Evolutionary conservation across 176 grass and related monocot species (phyloP).

Genomic region (Avena eriantha): DNA sequence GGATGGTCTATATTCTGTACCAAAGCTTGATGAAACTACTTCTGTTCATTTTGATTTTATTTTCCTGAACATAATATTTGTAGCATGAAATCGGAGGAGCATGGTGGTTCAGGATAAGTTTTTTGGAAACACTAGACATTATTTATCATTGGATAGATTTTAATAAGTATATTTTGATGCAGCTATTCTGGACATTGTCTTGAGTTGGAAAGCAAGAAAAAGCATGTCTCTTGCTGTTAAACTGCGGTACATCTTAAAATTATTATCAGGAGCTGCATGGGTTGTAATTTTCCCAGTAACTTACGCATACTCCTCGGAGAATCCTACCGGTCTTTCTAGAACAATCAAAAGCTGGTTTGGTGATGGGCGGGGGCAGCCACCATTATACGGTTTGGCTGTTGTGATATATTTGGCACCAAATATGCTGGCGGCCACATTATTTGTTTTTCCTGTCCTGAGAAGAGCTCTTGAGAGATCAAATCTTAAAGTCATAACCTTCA

Average conservation of each 20-base stretch:
- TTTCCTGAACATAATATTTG: conserved; percentile 19
- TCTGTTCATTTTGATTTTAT: conserved; percentile 17
- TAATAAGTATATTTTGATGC: conserved; percentile 41
- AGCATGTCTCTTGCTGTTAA: conserved; percentile 94
- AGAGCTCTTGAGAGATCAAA: conserved; percentile 87
- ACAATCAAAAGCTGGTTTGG: conserved; percentile 97
- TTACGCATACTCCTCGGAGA: conserved; percentile 84
- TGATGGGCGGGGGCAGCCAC: conserved; percentile 69
- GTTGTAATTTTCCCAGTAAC: conserved; percentile 89
- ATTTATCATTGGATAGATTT: conserved; percentile 16
- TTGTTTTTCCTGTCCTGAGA: conserved; percentile 77
- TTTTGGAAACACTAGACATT: neutral
- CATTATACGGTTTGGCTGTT: conserved; percentile 83
- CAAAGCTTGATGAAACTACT: neutral
- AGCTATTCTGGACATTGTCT: conserved; percentile 83
- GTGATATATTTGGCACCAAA: conserved; percentile 82
- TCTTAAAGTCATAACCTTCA: conserved; percentile 66
- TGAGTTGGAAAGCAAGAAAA: conserved; percentile 96
- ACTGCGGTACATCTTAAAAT: conserved; percentile 90
- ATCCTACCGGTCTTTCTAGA: conserved; percentile 75
- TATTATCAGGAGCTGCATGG: conserved; percentile 81
- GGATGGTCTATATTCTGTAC: neutral
- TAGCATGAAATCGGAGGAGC: conserved; percentile 13
- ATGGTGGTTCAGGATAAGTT: neutral
- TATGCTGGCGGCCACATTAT: conserved; percentile 67